phyloP scores from a whole-genome alignment of 441 rosid species.

The Francoa sonchifolia region DNA sequence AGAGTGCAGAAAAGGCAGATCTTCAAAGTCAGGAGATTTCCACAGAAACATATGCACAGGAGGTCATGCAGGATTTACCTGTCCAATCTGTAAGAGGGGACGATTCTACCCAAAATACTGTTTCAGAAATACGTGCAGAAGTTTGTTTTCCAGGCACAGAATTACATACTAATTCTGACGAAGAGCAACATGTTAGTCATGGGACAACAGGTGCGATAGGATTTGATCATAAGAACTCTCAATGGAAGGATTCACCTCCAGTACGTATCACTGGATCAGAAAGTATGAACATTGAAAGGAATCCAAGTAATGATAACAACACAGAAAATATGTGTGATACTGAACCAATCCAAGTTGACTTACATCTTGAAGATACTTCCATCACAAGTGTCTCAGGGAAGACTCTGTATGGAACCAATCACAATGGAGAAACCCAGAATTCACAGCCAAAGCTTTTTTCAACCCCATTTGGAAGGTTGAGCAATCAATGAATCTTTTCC shows the following conservation, averaged over 20 bases:
- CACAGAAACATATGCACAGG: conserved; percentile 12
- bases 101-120: conserved; percentile 13
- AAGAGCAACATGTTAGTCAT: conserved; percentile 14
- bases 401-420: conserved; percentile 12
- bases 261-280: conserved; percentile 14
- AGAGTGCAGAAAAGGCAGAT: conserved; percentile 18
- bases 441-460: conserved; percentile 13
- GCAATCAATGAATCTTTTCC: conserved; percentile 1
- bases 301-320: conserved; percentile 15
- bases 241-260: conserved; percentile 18
- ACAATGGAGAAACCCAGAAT: conserved; percentile 16
- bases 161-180: conserved; percentile 13
- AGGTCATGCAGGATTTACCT: conserved; percentile 17
- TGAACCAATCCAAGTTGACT: conserved; percentile 14
- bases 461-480: conserved; percentile 28
- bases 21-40: conserved; percentile 15
- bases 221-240: conserved; percentile 16
- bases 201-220: conserved; percentile 10
- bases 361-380: conserved; percentile 16
- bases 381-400: conserved; percentile 14
- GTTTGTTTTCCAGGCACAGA: conserved; percentile 12
- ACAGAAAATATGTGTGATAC: conserved; percentile 12
- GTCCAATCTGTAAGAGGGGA: conserved; percentile 15
- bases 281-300: conserved; percentile 13
- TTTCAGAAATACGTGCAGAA: conserved; percentile 15